Percentiles rank a stretch among this genome's conserved stretches.
Evolutionary conservation across 768 basidiomycete species (phyloP).

Genomic region (Steccherinum ochraceum): DNA sequence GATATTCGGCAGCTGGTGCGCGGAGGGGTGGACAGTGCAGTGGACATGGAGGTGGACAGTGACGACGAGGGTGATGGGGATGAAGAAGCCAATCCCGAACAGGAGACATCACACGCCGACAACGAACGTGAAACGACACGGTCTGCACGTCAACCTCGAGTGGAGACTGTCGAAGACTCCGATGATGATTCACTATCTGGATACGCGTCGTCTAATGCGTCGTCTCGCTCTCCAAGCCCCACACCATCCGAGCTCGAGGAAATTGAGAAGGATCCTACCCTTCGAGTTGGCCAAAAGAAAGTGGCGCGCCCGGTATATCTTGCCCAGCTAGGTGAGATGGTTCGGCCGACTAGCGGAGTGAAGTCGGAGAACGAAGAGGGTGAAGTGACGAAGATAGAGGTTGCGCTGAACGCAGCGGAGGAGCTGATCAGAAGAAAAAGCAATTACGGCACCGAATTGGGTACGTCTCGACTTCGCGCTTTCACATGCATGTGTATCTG

Average conservation of each 20-base stretch:
- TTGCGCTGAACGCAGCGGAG: slow-evolving; percentile 76
- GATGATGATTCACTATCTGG: slow-evolving; percentile 80
- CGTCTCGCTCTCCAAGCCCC: slow-evolving; percentile 72
- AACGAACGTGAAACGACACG: background rate
- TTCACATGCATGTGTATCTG: background rate
- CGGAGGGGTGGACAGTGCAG: slow-evolving; percentile 46
- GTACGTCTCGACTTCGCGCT: slow-evolving; percentile 36
- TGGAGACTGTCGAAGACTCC: slow-evolving; percentile 27
- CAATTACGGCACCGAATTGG: slow-evolving; percentile 82
- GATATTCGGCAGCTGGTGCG: slow-evolving; percentile 48
- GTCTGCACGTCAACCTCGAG: slow-evolving; percentile 2
- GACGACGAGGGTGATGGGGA: slow-evolving; percentile 14
- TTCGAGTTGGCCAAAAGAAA: slow-evolving; percentile 65
- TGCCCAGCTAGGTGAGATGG: slow-evolving; percentile 69
- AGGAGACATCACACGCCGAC: too few species aligned
- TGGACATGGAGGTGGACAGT: slow-evolving; percentile 9
- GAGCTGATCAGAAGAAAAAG: slow-evolving; percentile 79
- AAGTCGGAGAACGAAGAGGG: slow-evolving; percentile 49
- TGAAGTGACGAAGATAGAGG: slow-evolving; percentile 72
- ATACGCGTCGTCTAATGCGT: slow-evolving; percentile 61
- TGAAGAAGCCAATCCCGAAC: background rate
- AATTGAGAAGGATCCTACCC: slow-evolving; percentile 79
- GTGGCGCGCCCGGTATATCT: slow-evolving; percentile 85
- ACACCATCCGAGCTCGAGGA: slow-evolving; percentile 76
- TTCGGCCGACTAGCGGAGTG: slow-evolving; percentile 54